A percentile compares a stretch with the other conserved stretches of the same genome.
Evolutionary conservation across 805 yeast species (phyloP).

Genomic region (Schwanniomyces occidentalis): DNA sequence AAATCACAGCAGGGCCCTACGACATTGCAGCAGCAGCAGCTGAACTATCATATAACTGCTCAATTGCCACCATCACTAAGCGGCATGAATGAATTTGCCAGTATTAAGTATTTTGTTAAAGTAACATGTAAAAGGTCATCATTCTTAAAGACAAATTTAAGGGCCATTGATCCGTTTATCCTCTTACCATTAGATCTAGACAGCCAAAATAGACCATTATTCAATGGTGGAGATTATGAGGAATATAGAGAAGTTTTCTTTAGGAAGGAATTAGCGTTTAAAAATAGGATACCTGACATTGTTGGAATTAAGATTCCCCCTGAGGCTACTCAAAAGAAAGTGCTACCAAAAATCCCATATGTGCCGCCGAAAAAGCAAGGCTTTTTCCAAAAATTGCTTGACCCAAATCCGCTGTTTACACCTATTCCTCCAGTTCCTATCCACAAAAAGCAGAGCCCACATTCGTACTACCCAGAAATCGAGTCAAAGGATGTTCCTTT

Average conservation of each 20-base stretch:
- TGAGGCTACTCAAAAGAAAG: constrained; percentile 15
- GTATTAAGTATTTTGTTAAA: constrained; percentile 55
- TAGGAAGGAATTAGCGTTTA: constrained; percentile 41
- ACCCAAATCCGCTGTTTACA: constrained; percentile 11
- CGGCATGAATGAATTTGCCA: constrained; percentile 35
- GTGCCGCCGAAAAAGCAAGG: constrained; percentile 21
- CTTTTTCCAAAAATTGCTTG: constrained; percentile 29
- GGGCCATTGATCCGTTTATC: constrained; percentile 50
- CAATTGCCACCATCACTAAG: constrained; percentile 38
- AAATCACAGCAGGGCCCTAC: not conserved
- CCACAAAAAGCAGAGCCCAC: constrained; percentile 6
- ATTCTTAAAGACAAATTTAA: constrained; percentile 45
- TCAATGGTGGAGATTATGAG: constrained; percentile 17
- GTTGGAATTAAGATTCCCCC: constrained; percentile 36
- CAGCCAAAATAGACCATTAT: constrained; percentile 18
- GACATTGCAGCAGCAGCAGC: constrained; percentile 3
- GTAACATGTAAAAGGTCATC: constrained; percentile 59
- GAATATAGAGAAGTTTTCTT: constrained; percentile 45
- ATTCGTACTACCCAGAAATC: constrained; percentile 19
- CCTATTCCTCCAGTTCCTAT: constrained; percentile 11
- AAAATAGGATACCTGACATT: constrained; percentile 43
- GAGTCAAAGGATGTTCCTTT: constrained; percentile 38
- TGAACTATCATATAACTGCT: constrained; percentile 23
- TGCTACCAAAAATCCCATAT: constrained; percentile 18
- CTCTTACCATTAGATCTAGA: constrained; percentile 52